Evolutionary conservation across 208 protist species (phyloP), one percentile per base, ranked within the genome.

Genomic region (Leptomonas seymouri): DNA sequence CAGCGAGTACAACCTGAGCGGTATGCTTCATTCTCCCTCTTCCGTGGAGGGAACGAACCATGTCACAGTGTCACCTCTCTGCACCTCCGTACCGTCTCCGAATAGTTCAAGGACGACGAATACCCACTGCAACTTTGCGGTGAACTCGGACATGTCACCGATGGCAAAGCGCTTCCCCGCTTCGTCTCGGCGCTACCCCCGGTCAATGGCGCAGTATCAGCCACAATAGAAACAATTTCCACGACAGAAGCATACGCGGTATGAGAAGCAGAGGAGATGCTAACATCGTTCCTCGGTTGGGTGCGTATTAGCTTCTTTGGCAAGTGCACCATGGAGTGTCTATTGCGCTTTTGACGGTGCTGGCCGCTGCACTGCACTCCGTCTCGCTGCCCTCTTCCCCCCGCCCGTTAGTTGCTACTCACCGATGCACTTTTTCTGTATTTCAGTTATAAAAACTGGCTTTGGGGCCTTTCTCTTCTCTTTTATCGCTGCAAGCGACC

Each of bases 161-260:
- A 57, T 57, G 51, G 39, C 31, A 28, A 57, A 41, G 51, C 51
- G 51, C 15, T 54, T 30, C 21, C 49, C 49, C 3, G 30, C 30
- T 11, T 5, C 20, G 15, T 23, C 15, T 11, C 49, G 30, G 25
- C 21, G 49, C 25, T 57, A 57, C 28, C 51, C 51, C 12, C 34
- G 34, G 28, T 11, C 14, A 0, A 57, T 57, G 51, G 34, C 34
- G 3, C 34, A 39, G 34, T 9, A 39, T 3, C 34, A 39, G 34
- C 34, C 3, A 9, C 34, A 39, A 9, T 9, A 9, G 34, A 23
- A 31, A n/a, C 51, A 15, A 28, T 16, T 12, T 15, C 51, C 6
- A 39, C 56, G 27, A 21, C 56, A 44, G 12, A 31, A 48, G 44
- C 36, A 48, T 6, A 60, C 15, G n/a, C 55, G 31, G 51, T 39